These are phyloP conservation scores for Candida neerlandica DNA, from an alignment of 1,139 yeast genomes.

Conservation along the genomic window DNA sequence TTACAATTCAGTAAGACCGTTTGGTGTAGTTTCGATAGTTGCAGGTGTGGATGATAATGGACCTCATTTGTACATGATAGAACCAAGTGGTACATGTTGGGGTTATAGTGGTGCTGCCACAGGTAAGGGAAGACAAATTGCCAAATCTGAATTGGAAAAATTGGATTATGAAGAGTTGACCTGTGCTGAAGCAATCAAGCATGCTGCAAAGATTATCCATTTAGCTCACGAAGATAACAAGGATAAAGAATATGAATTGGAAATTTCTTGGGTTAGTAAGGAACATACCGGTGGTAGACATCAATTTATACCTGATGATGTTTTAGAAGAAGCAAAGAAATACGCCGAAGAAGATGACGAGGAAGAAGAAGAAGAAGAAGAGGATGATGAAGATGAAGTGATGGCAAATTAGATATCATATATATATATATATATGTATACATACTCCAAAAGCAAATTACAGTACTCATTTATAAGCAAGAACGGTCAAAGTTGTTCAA, in stretches of 20 bases:
- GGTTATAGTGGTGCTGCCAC: slow-evolving; percentile 97
- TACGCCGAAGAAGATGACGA: slow-evolving; percentile 81
- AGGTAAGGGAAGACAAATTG: slow-evolving; percentile 97
- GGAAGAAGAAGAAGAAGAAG: slow-evolving; percentile 67
- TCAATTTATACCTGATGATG: slow-evolving; percentile 72
- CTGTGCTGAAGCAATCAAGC: slow-evolving; percentile 81
- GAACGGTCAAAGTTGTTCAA: no score
- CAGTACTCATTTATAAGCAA: no score
- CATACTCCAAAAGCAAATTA: background rate
- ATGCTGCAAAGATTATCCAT: slow-evolving; percentile 91
- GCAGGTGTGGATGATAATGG: slow-evolving; percentile 93
- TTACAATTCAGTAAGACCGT: slow-evolving; percentile 96
- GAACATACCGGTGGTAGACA: slow-evolving; percentile 83
- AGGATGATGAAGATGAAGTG: slow-evolving; percentile 19
- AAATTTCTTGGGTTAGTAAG: slow-evolving; percentile 79
- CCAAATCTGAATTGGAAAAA: slow-evolving; percentile 94
- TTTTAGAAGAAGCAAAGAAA: slow-evolving; percentile 79
- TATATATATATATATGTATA: background rate
- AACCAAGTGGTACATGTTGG: slow-evolving; percentile 97
- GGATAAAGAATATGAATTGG: slow-evolving; percentile 95
- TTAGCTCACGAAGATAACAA: slow-evolving; percentile 97
- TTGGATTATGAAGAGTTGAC: slow-evolving; percentile 70
- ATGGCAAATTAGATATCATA: slow-evolving; percentile 14
- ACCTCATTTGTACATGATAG: slow-evolving; percentile 92
- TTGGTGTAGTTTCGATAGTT: slow-evolving; percentile 88